These are phyloP conservation scores for Fusarium incarnatum DNA, from an alignment of 2,329 filamentous ascomycete species.

Conservation along the genomic window DNA sequence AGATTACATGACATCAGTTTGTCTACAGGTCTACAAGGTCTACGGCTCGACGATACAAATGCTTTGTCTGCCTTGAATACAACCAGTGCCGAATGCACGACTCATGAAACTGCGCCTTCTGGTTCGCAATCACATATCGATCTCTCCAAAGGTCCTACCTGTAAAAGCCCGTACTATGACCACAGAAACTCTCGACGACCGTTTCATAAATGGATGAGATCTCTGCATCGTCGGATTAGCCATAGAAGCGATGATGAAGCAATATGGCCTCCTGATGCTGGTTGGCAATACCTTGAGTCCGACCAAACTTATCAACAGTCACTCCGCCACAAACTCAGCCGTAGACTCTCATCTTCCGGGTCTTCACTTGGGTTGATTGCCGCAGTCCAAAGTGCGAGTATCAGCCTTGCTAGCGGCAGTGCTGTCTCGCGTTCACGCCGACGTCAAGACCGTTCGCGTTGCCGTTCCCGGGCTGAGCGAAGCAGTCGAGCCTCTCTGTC, in stretches of 20 bases:
- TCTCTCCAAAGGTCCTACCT: conserved; percentile 22
- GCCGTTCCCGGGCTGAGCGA: conserved; percentile 69
- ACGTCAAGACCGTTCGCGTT: conserved; percentile 62
- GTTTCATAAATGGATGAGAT: conserved; percentile 80
- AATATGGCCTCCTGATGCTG: conserved; percentile 1
- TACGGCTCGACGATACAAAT: conserved; percentile 48
- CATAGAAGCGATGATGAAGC: conserved; percentile 54
- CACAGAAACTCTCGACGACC: conserved; percentile 53
- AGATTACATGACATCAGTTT: conserved; percentile 52
- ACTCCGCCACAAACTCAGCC: conserved; percentile 42
- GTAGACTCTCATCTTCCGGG: conserved; percentile 73
- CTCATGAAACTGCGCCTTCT: conserved; percentile 14
- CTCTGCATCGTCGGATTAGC: conserved; percentile 69
- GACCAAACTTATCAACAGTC: conserved; percentile 7
- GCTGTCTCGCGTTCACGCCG: conserved; percentile 70
- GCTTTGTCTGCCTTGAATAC: conserved; percentile 55
- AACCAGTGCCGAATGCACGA: conserved; percentile 42
- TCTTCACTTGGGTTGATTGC: conserved; percentile 84
- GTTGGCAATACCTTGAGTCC: conserved; percentile 18
- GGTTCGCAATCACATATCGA: conserved; percentile 46
- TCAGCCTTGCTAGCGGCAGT: conserved; percentile 80
- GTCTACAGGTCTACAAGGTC: conserved; percentile 37
- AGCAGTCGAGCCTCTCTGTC: conserved; percentile 72
- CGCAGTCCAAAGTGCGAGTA: conserved; percentile 83
- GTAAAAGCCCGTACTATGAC: conserved; percentile 18